phyloP scores from a whole-genome alignment of 306 rosid species.

The Potentilla sterilis region DNA sequence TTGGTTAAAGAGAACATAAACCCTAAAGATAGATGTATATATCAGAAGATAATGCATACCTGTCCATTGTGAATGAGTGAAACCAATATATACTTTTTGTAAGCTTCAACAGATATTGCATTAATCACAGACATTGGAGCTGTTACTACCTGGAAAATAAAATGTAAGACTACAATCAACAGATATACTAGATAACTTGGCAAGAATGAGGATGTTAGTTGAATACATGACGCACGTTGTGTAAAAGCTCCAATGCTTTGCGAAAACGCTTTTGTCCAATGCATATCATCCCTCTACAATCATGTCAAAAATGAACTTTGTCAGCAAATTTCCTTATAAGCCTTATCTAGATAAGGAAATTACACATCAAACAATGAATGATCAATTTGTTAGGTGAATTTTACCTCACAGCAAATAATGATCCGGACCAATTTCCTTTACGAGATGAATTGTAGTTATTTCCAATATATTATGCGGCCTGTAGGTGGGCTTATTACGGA shows the following conservation, averaged over 20 bases:
- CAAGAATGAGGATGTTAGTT: slow-evolving; percentile 8
- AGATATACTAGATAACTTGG: slow-evolving; percentile 14
- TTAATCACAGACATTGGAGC: slow-evolving; percentile 76
- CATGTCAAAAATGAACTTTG: slow-evolving; percentile 33
- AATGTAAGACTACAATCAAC: slow-evolving; percentile 17
- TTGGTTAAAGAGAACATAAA: too few relatives aligned
- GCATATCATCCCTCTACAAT: slow-evolving; percentile 87
- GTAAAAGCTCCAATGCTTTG: slow-evolving; percentile 93
- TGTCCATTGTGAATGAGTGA: slow-evolving; percentile 87
- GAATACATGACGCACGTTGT: slow-evolving; percentile 52
- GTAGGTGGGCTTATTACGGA: too few relatives aligned
- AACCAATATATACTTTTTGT: slow-evolving; percentile 81
- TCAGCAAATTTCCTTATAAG: slow-evolving; percentile 13
- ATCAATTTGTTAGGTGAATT: background rate
- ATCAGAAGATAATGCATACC: slow-evolving; percentile 43
- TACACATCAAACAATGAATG: background rate
- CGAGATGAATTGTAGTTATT: background rate
- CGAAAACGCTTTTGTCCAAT: slow-evolving; percentile 75
- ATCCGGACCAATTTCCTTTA: background rate
- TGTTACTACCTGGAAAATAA: slow-evolving; percentile 73
- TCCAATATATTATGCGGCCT: too few relatives aligned
- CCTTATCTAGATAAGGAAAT: slow-evolving; percentile 4
- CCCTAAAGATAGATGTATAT: too few relatives aligned
- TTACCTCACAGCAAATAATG: background rate
- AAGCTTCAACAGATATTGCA: slow-evolving; percentile 92